Evolutionary conservation across 73 alveolate genomes (phyloP), one percentile per base, ranked within the genome.

Genomic region (Uronychia setigera): DNA sequence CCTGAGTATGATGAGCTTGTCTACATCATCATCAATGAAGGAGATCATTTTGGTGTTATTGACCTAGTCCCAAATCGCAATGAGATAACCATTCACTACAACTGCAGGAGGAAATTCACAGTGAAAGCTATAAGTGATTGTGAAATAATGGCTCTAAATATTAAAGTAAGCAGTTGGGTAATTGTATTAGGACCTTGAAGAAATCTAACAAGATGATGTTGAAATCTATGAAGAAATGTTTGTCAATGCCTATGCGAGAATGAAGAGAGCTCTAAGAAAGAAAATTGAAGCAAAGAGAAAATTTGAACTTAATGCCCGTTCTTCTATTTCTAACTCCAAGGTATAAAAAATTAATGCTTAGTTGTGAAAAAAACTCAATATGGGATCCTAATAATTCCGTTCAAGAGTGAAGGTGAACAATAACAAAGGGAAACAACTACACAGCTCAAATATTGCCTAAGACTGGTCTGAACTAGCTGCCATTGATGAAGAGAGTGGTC

Each of bases 31-130:
- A 79, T 86, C 0, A 80, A 86, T 26, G 74, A 58, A 60, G 92
- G 92, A 29, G 74, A 58, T 79, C 87, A 79, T 57, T 86, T 86
- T 58, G 92, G 92, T 59, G 30, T 58, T 27, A 59, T 59, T 14
- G 92, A 86, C 74, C 32, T 83, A 30, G 83, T 83, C 26, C 60
- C 25, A 29, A 74, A 75, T 32, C 9, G 67, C 1, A 76, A 75
- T 32, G 31, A 30, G 26, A 86, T 76, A 5, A 60, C 28, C 25
- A 1, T n/a, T 1, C 26, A 30, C n/a, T 29, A 28, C 59, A 67
- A 9, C 26, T 32, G 29, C 81, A 60, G 31, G 60, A 58, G 90
- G 35, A 74, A 80, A 32, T 83, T 83, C 84, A 59, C 81, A 14
- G 85, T 83, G 25, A 29, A 83, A 75, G 90, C 90, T 1, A 33